Evolutionary conservation across 1,284 basidiomycete genomes (phyloP), one percentile per base, ranked within the genome.

Genomic region (Porogramme epimiltina): DNA sequence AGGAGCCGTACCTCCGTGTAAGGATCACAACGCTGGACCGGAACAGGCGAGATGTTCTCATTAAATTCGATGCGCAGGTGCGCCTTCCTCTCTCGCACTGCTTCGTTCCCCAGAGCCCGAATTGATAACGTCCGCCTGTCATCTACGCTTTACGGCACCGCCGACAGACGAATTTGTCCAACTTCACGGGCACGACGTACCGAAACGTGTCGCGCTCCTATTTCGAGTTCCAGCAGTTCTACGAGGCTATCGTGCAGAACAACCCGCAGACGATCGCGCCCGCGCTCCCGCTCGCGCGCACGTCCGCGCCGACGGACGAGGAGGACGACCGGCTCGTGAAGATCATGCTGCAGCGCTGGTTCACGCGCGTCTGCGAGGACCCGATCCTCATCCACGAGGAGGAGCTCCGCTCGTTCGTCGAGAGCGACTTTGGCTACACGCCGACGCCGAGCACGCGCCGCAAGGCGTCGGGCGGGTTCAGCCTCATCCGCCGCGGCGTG

Each of bases 341-440:
- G 65, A 89, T 95, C 56, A 92, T 94, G 79, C 77, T 97, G 22
- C 95, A 97, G 71, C 79, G 91, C 54, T 98, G 95, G 94, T 81
- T 96, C 52, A 86, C 89, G 6, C 77, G 95, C 45, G 82, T 98
- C 34, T 94, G 90, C 70, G 91, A 93, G 63, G 93, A 98, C 67
- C 84, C 85, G 1, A 91, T 95, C 51, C 70, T 97, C 43, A 75
- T 92, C 39, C 75, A 85, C 52, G 94, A 98, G 59, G 95, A 97
- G 64, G 95, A 98, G 67, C 70, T 95, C 56, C 84, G 94, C 36
- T 87, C 89, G 24, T 98, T 98, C 67, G 82, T 98, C 56, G 95
- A 98, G 72, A 93, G 87, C 61, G 95, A 98, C 71, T 98, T 98
- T 74, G 95, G 95, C 20, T 92, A 92, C 64, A 89, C 91, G 64